Conservation (phyloP, 2,329 filamentous ascomycete species). For the Coniochaeta prunicola region DNA sequence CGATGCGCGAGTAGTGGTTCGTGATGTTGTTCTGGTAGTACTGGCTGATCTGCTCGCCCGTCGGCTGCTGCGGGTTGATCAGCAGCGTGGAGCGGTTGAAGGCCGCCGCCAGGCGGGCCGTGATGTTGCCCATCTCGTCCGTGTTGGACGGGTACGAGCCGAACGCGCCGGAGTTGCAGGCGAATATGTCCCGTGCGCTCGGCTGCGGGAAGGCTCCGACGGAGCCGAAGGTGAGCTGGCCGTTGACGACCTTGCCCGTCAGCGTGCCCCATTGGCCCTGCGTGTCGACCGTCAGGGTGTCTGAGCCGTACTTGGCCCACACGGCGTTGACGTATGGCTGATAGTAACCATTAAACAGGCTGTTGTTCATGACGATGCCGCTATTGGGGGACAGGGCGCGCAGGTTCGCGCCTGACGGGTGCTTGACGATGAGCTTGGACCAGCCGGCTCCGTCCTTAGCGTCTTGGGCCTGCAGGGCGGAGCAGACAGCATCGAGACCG, state of each 20-base stretch:
- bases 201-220: constrained; percentile 37
- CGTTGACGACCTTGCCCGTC: constrained; percentile 31
- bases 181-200: constrained; percentile 40
- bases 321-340: constrained; percentile 41
- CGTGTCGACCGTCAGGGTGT: constrained; percentile 43
- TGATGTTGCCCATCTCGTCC: constrained; percentile 51
- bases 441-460: constrained; percentile 40
- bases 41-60: constrained; percentile 34
- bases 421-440: constrained; percentile 41
- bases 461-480: constrained; percentile 36
- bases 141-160: constrained; percentile 31
- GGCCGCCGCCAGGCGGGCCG: constrained; percentile 66
- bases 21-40: constrained; percentile 51
- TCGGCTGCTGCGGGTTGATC: constrained; percentile 40
- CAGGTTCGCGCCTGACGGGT: constrained; percentile 24
- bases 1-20: constrained; percentile 61
- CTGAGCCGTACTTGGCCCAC: constrained; percentile 39
- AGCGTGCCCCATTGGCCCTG: constrained; percentile 44
- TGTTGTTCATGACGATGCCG: constrained; percentile 33
- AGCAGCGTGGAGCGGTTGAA: constrained; percentile 69
- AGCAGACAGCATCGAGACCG: constrained; percentile 38
- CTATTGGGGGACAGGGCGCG: constrained; percentile 48
- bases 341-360: constrained; percentile 44
- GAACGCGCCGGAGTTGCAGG: constrained; percentile 51
- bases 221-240: constrained; percentile 30